phyloP scores from a whole-genome alignment of 208 protist species.

The Trypanosomatidae sp. region DNA sequence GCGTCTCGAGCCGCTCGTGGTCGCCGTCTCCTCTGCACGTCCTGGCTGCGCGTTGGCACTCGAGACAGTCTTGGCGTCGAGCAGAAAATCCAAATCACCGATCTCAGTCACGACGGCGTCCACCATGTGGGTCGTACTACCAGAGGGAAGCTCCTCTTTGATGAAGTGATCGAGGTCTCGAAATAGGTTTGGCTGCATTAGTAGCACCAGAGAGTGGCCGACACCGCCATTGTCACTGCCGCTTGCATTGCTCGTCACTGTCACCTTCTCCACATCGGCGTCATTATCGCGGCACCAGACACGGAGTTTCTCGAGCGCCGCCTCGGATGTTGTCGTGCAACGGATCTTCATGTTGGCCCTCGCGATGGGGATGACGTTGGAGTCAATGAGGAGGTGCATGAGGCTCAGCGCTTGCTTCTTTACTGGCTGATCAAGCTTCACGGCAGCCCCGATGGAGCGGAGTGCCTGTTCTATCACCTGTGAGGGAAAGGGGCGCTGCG shows the following conservation, averaged over 20 bases:
- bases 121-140: conserved; percentile 73
- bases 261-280: conserved; percentile 39
- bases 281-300: conserved; percentile 62
- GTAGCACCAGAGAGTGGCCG: conserved; percentile 46
- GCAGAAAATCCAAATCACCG: conserved; percentile 27
- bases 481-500: conserved; percentile 84
- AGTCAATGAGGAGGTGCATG: conserved; percentile 90
- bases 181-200: conserved; percentile 74
- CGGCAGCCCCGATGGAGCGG: conserved; percentile 91
- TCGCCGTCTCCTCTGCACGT: conserved; percentile 1
- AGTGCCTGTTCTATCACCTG: conserved; percentile 96
- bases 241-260: conserved; percentile 2
- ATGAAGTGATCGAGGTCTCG: conserved; percentile 76
- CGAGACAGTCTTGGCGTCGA: conserved; percentile 19
- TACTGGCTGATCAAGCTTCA: conserved; percentile 89
- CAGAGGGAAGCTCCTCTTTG: conserved; percentile 54
- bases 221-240: neutral
- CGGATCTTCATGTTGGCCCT: conserved; percentile 95
- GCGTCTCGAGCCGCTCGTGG: neutral
- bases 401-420: conserved; percentile 95
- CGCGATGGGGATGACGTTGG: conserved; percentile 89
- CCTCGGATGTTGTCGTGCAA: conserved; percentile 51
- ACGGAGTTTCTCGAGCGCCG: conserved; percentile 39
- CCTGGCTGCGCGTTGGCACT: conserved; percentile 23
- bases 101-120: conserved; percentile 67